Conservation (phyloP, 257 asterid species). For the Capsicum chinense region DNA sequence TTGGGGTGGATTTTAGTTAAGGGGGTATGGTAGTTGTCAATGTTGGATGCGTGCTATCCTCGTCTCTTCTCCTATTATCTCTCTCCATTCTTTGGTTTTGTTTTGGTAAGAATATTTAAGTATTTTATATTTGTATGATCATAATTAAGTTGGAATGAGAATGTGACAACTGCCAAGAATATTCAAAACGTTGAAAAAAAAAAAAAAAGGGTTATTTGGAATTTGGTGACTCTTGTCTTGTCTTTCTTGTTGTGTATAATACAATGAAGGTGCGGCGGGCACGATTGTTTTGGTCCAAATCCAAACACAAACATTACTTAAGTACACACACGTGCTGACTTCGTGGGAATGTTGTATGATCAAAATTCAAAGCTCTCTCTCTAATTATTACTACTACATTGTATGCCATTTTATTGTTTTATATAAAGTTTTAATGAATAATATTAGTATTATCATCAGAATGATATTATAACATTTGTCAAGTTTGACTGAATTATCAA, state of each 20-base stretch:
- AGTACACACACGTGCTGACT: neutral
- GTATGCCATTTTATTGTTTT: neutral
- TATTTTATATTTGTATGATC: neutral
- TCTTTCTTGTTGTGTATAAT: neutral
- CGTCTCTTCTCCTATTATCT: conserved; percentile 33
- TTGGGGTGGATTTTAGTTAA: neutral
- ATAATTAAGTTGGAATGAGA: neutral
- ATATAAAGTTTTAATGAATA: no score
- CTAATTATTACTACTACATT: no score
- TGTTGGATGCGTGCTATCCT: conserved; percentile 40
- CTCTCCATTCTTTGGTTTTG: neutral
- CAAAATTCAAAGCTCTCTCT: neutral
- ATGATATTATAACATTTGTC: no score
- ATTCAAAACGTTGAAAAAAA: conserved; percentile 38
- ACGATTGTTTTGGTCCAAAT: conserved; percentile 26
- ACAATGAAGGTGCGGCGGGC: conserved; percentile 36
- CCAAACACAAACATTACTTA: neutral
- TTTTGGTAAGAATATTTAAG: no score
- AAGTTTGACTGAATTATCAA: no score
- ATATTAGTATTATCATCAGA: no score
- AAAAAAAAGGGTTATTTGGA: neutral
- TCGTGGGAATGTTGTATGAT: neutral
- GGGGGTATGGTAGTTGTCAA: no score
- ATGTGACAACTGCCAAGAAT: conserved; percentile 39
- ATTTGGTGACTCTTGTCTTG: conserved; percentile 31